Evolutionary conservation across 2,329 filamentous ascomycete species (phyloP), one percentile per base, ranked within the genome.

Genomic region (Teratosphaeria pseudoeucalypti): DNA sequence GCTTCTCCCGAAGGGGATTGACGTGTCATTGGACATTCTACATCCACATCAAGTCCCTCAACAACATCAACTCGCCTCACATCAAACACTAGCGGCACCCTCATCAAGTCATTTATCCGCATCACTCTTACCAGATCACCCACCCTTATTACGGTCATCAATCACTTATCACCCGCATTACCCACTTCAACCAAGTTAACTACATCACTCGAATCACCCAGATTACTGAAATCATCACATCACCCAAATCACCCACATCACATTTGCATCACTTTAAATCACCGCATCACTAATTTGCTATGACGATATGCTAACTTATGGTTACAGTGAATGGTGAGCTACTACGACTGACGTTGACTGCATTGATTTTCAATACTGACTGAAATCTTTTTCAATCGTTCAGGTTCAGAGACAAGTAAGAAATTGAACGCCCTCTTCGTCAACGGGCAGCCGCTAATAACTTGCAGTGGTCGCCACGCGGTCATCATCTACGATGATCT

Each of bases 401-500:
- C n/a, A 49, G 71, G 68, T 96, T 96, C 81, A 73, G 90, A 58
- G 91, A 96, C 65, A 87, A 83, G 43, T 23, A 10, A 5, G 43
- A 9, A 19, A 49, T n/a, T 23, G n/a, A 19, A 10, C 6, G 12
- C 16, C 37, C 11, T n/a, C 43, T 7, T 49, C 5, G 16, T 49
- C 43, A 10, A 10, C 43, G 23, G 19, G 23, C 43, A 49, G 10
- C 43, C 9, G 19, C 43, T 49, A 11, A 49, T n/a, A 49, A 49
- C 23, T 49, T 23, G n/a, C 43, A 49, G 43, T 23, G 92, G 91
- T 62, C 90, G 86, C 78, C 94, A 99, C 79, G 85, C 92, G 53
- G 81, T 97, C 49, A 84, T 97, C 74, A 84, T 96, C 78, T 96
- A 84, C 76, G 94, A 99, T 73, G 94, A 97, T 85, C 82, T 97